These are phyloP conservation scores for Pichia norvegensis DNA, from an alignment of 1,139 yeast species.

Conservation along the genomic window DNA sequence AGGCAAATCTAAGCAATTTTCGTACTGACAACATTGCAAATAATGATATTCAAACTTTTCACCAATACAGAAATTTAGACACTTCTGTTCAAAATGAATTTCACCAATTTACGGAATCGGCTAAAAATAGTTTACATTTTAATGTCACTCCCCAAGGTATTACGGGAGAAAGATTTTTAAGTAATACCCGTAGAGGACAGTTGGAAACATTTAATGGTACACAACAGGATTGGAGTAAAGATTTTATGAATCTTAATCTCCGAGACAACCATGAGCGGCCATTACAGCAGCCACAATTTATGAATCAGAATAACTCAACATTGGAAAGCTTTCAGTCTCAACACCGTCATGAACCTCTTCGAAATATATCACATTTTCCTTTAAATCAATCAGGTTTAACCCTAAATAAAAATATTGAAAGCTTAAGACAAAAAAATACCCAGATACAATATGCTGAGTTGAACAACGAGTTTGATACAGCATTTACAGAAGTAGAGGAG, in stretches of 20 bases:
- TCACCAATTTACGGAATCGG: slow-evolving; percentile 3
- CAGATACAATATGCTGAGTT: slow-evolving; percentile 3
- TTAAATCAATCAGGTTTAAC: background rate
- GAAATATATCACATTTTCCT: background rate
- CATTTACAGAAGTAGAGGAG: slow-evolving; percentile 20
- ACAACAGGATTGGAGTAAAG: slow-evolving; percentile 2
- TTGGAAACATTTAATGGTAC: background rate
- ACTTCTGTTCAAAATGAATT: slow-evolving; percentile 12
- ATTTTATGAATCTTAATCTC: slow-evolving; percentile 1
- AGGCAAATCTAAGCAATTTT: background rate
- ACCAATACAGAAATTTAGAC: slow-evolving; percentile 10
- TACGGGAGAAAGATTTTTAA: background rate
- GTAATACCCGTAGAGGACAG: background rate
- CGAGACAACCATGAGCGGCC: slow-evolving; percentile 1
- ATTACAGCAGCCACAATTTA: background rate
- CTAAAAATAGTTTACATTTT: background rate
- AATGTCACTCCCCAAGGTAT: background rate
- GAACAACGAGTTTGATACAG: slow-evolving; percentile 16
- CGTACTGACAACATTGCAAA: background rate
- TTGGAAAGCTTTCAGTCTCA: background rate
- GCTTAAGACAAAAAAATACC: background rate
- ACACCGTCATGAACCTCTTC: background rate
- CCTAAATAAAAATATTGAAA: background rate
- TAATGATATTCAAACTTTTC: background rate
- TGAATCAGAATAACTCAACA: background rate